Percentiles rank a stretch among this genome's conserved stretches.
These are phyloP conservation scores for Babesia sp. DNA, from an alignment of 169 alveolate species.

Conservation along the genomic window DNA sequence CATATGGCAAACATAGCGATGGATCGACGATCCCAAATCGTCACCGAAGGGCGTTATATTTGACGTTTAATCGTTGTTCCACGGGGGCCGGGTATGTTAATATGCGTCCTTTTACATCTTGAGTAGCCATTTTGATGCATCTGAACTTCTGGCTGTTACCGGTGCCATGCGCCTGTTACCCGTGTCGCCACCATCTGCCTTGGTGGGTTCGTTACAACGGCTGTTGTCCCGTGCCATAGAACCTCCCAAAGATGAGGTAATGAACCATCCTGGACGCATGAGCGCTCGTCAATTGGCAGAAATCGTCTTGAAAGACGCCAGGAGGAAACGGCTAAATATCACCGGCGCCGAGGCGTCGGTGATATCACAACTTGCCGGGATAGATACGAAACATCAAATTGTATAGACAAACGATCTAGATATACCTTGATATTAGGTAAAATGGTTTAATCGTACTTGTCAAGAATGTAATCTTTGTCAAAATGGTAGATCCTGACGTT, in stretches of 20 bases:
- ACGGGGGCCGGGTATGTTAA: conserved; percentile 23
- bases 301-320: not conserved
- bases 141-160: conserved; percentile 8
- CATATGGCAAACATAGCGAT: not conserved
- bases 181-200: not conserved
- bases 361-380: not conserved
- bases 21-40: not conserved
- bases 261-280: not conserved
- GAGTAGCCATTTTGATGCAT: not conserved
- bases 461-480: conserved; percentile 88
- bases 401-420: not conserved
- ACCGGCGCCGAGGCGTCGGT: conserved; percentile 2
- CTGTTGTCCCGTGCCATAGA: conserved; percentile 1
- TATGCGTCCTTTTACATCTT: not conserved
- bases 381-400: not conserved
- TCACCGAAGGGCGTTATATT: conserved; percentile 26
- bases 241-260: not conserved
- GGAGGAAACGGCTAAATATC: not conserved
- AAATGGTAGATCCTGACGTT: conserved; percentile 90
- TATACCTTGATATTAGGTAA: not conserved
- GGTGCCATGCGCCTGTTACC: conserved; percentile 20
- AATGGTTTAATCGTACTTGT: conserved; percentile 65
- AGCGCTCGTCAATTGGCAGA: conserved; percentile 1
- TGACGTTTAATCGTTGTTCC: conserved; percentile 23
- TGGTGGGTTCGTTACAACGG: not conserved